Evolutionary conservation across 345 rosid species (phyloP).

Genomic region (Excoecaria agallocha): DNA sequence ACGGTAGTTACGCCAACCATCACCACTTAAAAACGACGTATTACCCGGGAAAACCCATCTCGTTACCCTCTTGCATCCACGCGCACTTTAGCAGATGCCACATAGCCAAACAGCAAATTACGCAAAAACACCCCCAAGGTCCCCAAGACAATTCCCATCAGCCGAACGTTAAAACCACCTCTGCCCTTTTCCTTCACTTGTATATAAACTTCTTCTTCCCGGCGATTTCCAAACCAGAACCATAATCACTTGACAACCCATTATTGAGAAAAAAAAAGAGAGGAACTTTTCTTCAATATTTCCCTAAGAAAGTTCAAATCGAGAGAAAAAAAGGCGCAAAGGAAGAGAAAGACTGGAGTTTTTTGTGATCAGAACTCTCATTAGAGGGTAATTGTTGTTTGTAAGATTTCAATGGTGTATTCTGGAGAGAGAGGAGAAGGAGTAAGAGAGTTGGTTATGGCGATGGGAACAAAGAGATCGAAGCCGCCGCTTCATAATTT

Average conservation of each 20-base stretch:
- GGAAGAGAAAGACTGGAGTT: not conserved
- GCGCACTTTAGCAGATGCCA: slow-evolving; percentile 10
- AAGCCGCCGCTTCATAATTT: slow-evolving; percentile 35
- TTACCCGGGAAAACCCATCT: slow-evolving; percentile 26
- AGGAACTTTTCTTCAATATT: not conserved
- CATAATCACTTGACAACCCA: not conserved
- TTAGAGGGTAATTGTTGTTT: not conserved
- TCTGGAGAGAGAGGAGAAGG: slow-evolving; percentile 9
- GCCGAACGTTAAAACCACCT: slow-evolving; percentile 28
- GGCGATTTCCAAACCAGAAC: slow-evolving; percentile 17
- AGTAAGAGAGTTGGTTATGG: slow-evolving; percentile 13
- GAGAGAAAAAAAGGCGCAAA: not conserved
- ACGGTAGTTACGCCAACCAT: slow-evolving; percentile 17
- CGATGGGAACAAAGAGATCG: slow-evolving; percentile 23
- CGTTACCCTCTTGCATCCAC: not conserved
- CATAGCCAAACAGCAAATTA: not conserved
- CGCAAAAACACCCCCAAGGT: slow-evolving; percentile 7
- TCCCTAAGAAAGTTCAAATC: slow-evolving; percentile 15
- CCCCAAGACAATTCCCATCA: not conserved
- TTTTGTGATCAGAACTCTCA: slow-evolving; percentile 14
- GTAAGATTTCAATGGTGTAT: slow-evolving; percentile 21
- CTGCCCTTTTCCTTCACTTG: not conserved
- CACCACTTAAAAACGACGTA: slow-evolving; percentile 21
- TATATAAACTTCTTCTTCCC: slow-evolving; percentile 24
- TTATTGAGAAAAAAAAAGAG: not conserved